phyloP scores from a whole-genome alignment of 352 stramenopile genomes.

The Thalassiosira hispida region DNA sequence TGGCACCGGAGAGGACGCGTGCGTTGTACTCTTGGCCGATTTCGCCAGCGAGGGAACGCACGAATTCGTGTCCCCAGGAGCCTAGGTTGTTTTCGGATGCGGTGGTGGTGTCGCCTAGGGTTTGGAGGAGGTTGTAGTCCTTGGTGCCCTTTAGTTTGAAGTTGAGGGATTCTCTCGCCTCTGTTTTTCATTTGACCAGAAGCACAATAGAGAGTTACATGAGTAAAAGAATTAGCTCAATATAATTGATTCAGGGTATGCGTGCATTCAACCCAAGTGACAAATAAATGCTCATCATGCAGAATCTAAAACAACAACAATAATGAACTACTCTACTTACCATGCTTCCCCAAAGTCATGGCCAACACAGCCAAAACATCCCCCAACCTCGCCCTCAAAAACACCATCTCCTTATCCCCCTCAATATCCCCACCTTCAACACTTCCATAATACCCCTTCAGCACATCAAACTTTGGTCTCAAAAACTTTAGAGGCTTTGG shows the following conservation, averaged over 20 bases:
- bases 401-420: constrained; percentile 85
- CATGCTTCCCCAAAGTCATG: constrained; percentile 96
- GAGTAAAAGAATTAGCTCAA: too few relatives aligned
- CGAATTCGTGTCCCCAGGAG: constrained; percentile 98
- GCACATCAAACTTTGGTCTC: constrained; percentile 91
- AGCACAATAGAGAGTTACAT: constrained; percentile 2
- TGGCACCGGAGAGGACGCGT: constrained; percentile 68
- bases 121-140: constrained; percentile 71
- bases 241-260: too few relatives aligned
- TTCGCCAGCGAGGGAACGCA: constrained; percentile 96
- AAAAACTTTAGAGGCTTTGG: constrained; percentile 99
- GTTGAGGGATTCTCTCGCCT: constrained; percentile 88
- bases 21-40: constrained; percentile 94
- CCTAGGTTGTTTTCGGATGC: constrained; percentile 88
- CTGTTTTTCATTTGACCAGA: too few relatives aligned
- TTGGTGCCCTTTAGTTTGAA: constrained; percentile 77
- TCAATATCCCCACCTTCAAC: constrained; percentile 40
- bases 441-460: constrained; percentile 89
- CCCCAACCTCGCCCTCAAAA: constrained; percentile 78
- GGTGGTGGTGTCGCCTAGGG: constrained; percentile 40
- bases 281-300: too few relatives aligned
- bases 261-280: too few relatives aligned
- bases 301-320: too few relatives aligned
- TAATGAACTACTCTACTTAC: constrained; percentile 51
- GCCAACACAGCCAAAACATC: constrained; percentile 91